These are phyloP conservation scores for Hypoxylon fragiforme DNA, from an alignment of 495 filamentous ascomycete genomes.

Conservation along the genomic window DNA sequence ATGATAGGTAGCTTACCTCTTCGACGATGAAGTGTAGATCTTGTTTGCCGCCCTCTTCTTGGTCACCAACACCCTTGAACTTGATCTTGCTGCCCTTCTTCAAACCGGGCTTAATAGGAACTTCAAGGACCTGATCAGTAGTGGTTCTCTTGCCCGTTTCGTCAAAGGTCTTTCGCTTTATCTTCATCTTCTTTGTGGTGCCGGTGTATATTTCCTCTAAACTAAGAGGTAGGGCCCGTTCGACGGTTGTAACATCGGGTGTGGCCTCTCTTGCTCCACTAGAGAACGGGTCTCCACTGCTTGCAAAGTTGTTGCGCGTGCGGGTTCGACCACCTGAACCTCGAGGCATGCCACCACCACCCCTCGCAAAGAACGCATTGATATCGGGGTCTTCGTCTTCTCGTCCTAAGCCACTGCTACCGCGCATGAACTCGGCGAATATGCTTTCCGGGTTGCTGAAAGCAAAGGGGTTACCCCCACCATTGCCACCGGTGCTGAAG, in stretches of 20 bases:
- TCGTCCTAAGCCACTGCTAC: constrained; percentile 52
- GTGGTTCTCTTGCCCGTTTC: constrained; percentile 77
- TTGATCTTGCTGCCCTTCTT: constrained; percentile 98
- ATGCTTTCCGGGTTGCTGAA: constrained; percentile 84
- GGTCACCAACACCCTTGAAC: constrained; percentile 92
- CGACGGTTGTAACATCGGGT: constrained; percentile 89
- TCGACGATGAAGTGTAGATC: constrained; percentile 92
- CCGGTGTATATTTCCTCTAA: constrained; percentile 87
- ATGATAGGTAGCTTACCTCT: constrained; percentile 89
- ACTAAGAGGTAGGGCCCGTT: constrained; percentile 76
- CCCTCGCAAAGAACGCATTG: constrained; percentile 36
- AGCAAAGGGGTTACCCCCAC: constrained; percentile 62
- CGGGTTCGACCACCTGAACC: constrained; percentile 43
- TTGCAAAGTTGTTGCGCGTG: constrained; percentile 44
- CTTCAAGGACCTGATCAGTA: constrained; percentile 87
- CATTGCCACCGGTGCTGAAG: constrained; percentile 63
- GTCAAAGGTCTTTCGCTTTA: constrained; percentile 95
- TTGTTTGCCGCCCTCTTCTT: constrained; percentile 95
- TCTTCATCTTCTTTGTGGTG: constrained; percentile 92
- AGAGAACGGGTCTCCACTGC: constrained; percentile 44
- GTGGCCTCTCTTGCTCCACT: constrained; percentile 55
- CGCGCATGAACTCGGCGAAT: constrained; percentile 77
- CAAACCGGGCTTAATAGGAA: constrained; percentile 90
- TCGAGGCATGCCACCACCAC: constrained; percentile 44
- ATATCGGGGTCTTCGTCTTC: constrained; percentile 39